Evolutionary conservation across 768 basidiomycete genomes (phyloP), one percentile per base, ranked within the genome.

Genomic region (Boletus speciosus): DNA sequence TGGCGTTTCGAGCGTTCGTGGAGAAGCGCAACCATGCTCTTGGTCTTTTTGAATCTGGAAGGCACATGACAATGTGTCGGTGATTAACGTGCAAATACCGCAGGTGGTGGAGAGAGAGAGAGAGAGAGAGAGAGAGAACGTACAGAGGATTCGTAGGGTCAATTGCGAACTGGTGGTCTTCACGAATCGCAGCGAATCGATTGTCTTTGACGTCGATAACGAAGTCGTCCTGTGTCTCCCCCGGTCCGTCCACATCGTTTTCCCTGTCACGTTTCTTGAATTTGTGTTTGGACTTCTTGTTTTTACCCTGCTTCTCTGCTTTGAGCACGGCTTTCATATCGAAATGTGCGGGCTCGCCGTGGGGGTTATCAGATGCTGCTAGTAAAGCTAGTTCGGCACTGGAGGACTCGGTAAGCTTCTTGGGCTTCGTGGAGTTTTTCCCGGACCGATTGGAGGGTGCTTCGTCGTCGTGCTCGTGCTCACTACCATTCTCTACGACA

Each of bases 111-210:
- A 2, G 31, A 31, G 9, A 11, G 10, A 32, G 2, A 32, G 31
- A 34, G 29, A 37, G 19, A 19, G 19, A 19, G 19, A 19, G 31
- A 11, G 31, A 34, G 3, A 37, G 0, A 16, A 79, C 93, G 59
- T 66, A 97, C 96, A 86, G 90, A 67, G 96, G 93, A 73, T 98
- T 90, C 49, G 83, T 90, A 19, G 97, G 96, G 70, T 99, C 97
- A 60, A 99, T 94, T 0, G 96, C 95, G 60, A 91, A 98, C 32
- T 86, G 81, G 62, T 91, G 85, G 64, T 98, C 88, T 61, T 97
- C 92, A 62, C 93, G 89, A 41, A 98, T 66, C 21, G 81, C 86
- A 66, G 83, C 83, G 78, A 98, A 98, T 15, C 97, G 86, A 10
- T 86, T 81, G 64, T 99, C 97, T 61, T 81, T 80, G 56, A 94